phyloP scores from a whole-genome alignment of 805 yeast species.

The Candida ipomoeae region DNA sequence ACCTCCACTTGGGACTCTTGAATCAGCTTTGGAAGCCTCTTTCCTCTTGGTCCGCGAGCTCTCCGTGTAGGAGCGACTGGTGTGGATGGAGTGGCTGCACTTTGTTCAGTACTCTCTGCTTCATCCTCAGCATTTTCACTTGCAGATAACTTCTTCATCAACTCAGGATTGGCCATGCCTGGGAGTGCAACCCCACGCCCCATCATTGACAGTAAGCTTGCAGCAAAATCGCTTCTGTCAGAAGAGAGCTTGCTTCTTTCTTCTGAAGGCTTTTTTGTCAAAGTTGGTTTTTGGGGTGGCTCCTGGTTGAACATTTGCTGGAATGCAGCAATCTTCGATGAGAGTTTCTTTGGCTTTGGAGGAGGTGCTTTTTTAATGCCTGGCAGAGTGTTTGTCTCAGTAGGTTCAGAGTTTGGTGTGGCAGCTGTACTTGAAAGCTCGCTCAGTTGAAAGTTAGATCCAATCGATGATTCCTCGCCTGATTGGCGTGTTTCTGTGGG shows the following conservation, averaged over 20 bases:
- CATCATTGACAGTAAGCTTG: constrained; percentile 57
- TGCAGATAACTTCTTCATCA: constrained; percentile 12
- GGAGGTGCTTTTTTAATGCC: constrained; percentile 41
- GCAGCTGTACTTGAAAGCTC: not conserved
- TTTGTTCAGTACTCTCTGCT: constrained; percentile 7
- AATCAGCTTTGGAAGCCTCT: constrained; percentile 60
- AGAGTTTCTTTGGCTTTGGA: constrained; percentile 71
- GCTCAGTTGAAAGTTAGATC: not conserved
- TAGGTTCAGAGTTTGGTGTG: too few species aligned
- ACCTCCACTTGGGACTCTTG: constrained; percentile 36
- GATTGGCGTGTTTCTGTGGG: not conserved
- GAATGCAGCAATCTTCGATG: constrained; percentile 75
- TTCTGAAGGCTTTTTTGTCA: constrained; percentile 8
- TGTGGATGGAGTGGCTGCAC: not conserved
- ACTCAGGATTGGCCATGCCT: constrained; percentile 47
- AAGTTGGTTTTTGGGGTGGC: constrained; percentile 9
- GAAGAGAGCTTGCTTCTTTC: constrained; percentile 25
- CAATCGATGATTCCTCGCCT: not conserved
- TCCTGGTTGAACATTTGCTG: constrained; percentile 62
- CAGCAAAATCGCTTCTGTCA: constrained; percentile 47
- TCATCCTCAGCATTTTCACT: constrained; percentile 10
- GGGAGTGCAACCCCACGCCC: constrained; percentile 48
- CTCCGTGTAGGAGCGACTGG: constrained; percentile 29
- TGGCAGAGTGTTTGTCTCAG: not conserved
- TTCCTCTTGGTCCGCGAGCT: constrained; percentile 71